Conservation (phyloP, 2,329 filamentous ascomycete genomes). For the Plectosphaerella cucumerina region DNA sequence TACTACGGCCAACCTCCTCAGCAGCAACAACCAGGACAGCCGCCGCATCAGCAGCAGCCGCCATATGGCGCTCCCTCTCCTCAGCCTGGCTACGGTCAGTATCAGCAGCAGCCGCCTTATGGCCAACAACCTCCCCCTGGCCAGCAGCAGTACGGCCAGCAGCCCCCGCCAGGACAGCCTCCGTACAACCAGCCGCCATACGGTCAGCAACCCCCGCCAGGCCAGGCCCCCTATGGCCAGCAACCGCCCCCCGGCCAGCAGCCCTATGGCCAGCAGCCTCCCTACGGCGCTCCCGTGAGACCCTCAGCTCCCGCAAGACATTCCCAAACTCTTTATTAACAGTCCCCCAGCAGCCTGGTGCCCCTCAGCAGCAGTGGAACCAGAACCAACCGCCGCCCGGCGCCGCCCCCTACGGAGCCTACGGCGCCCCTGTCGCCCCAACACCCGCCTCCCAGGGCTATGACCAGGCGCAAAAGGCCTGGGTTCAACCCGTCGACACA, state of each 20-base stretch:
- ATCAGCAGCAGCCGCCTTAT: constrained; percentile 7
- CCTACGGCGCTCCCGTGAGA: not conserved
- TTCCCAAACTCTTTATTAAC: too few species aligned
- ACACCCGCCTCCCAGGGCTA: constrained; percentile 23
- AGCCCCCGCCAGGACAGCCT: not conserved
- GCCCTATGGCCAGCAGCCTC: not conserved
- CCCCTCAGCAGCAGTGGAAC: constrained; percentile 4
- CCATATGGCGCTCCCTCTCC: constrained; percentile 5
- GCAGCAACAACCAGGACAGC: not conserved
- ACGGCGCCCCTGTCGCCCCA: constrained; percentile 7
- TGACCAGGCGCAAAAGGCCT: constrained; percentile 20
- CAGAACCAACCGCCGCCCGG: constrained; percentile 12
- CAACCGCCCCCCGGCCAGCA: not conserved
- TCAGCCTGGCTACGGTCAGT: constrained; percentile 2
- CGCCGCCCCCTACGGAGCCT: constrained; percentile 6
- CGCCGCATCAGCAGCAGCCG: constrained; percentile 5
- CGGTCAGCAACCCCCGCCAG: not conserved
- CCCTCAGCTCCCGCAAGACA: not conserved
- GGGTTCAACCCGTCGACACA: constrained; percentile 21
- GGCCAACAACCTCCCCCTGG: not conserved
- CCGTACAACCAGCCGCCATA: constrained; percentile 6
- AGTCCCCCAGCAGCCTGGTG: not conserved
- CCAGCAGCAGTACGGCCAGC: not conserved
- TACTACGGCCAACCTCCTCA: constrained; percentile 6
- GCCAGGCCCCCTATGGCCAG: constrained; percentile 3